Evolutionary conservation across 257 asterid species (phyloP).

Genomic region (Eustoma russellianum): DNA sequence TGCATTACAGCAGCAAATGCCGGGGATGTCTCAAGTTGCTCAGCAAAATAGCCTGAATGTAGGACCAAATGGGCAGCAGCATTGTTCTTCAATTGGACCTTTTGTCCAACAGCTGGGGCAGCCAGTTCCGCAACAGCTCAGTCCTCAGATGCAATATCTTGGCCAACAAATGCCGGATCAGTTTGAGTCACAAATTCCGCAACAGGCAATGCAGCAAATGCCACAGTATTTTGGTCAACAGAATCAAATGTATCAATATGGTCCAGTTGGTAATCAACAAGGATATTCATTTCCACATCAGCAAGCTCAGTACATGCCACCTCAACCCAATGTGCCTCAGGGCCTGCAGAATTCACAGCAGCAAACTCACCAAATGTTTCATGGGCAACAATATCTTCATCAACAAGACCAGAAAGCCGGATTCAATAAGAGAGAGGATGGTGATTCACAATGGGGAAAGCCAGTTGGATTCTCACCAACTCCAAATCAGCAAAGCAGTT

Average conservation of each 20-base stretch:
- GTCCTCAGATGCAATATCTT: slow-evolving; percentile 48
- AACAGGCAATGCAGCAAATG: slow-evolving; percentile 37
- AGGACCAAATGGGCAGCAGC: slow-evolving; percentile 38
- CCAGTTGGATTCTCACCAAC: slow-evolving; percentile 58
- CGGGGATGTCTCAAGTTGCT: slow-evolving; percentile 9
- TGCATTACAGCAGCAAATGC: slow-evolving; percentile 32
- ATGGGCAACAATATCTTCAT: slow-evolving; percentile 49
- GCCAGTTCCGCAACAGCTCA: slow-evolving; percentile 27
- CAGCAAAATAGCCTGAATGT: slow-evolving; percentile 35
- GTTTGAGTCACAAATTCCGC: slow-evolving; percentile 41
- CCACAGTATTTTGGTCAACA: slow-evolving; percentile 40
- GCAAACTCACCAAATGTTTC: slow-evolving; percentile 40
- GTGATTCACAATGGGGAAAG: slow-evolving; percentile 46
- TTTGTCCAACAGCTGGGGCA: slow-evolving; percentile 41
- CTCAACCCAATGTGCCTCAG: slow-evolving; percentile 56
- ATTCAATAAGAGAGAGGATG: slow-evolving; percentile 43
- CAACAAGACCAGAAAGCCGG: slow-evolving; percentile 55
- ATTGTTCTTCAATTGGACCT: slow-evolving; percentile 44
- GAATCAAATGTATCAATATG: slow-evolving; percentile 42
- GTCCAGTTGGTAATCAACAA: slow-evolving; percentile 45
- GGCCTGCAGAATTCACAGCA: slow-evolving; percentile 51
- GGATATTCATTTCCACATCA: slow-evolving; percentile 49
- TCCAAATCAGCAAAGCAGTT: slow-evolving; percentile 42
- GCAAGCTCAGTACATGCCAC: slow-evolving; percentile 42
- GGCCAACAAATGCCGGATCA: slow-evolving; percentile 44